Evolutionary conservation across 140 eudicot genomes (phyloP).

Genomic region (Erigeron philadelphicus): DNA sequence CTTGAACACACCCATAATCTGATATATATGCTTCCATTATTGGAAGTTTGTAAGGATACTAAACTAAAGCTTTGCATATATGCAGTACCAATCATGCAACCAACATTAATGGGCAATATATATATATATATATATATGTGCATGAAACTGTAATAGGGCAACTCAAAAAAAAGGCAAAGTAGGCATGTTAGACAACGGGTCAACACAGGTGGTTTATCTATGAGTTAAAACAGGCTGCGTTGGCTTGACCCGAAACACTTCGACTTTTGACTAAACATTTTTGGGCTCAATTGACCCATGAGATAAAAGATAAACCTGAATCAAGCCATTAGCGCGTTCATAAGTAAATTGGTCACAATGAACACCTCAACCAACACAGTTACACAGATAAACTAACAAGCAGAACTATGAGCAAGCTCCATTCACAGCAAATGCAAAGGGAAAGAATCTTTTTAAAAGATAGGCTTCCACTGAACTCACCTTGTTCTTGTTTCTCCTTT

Average conservation of each 20-base stretch:
- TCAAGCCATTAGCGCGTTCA: neutral
- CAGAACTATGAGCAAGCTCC: neutral
- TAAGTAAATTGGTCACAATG: neutral
- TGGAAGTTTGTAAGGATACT: neutral
- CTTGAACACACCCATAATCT: conserved; percentile 9
- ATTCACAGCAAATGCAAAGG: neutral
- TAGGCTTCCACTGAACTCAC: conserved; percentile 29
- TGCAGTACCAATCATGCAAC: conserved; percentile 5
- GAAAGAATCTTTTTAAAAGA: neutral
- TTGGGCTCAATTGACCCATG: neutral
- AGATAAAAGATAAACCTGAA: neutral
- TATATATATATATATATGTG: neutral
- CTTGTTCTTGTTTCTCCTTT: conserved; percentile 60
- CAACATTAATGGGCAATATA: conserved; percentile 10
- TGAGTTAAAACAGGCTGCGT: no score
- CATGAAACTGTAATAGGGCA: conserved; percentile 8
- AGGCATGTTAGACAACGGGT: neutral
- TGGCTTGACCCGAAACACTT: neutral
- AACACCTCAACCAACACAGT: neutral
- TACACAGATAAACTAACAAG: conserved; percentile 16
- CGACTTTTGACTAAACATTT: neutral
- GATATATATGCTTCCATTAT: neutral
- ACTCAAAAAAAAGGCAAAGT: neutral
- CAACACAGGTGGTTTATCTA: neutral
- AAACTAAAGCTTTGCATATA: conserved; percentile 17